These are phyloP conservation scores for Elsinoe necatrix DNA, from an alignment of 2,329 filamentous ascomycete species.

Conservation along the genomic window DNA sequence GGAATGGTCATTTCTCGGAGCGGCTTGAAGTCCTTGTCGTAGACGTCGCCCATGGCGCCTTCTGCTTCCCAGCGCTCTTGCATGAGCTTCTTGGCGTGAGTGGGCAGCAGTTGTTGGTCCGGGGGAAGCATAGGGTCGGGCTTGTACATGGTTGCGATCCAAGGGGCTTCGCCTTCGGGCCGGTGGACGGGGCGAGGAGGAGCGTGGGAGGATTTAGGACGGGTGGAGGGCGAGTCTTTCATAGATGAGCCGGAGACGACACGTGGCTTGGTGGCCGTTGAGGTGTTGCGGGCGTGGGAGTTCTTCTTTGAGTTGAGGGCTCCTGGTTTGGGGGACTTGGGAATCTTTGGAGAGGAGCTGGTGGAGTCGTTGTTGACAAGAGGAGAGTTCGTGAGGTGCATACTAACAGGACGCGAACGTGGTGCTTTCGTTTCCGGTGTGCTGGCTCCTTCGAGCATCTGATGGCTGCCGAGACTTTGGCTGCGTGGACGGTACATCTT, in stretches of 20 bases:
- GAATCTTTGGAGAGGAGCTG: constrained; percentile 30
- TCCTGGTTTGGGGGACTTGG: constrained; percentile 33
- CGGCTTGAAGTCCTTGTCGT: constrained; percentile 80
- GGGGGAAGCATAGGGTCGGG: constrained; percentile 89
- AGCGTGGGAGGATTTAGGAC: background rate
- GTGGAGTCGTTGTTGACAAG: constrained; percentile 3
- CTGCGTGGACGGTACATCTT: constrained; percentile 59
- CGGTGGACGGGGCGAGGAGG: constrained; percentile 40
- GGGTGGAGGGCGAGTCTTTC: constrained; percentile 3
- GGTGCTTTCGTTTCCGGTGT: constrained; percentile 24
- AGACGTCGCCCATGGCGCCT: constrained; percentile 74
- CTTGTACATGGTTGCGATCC: constrained; percentile 91
- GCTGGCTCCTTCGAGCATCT: constrained; percentile 43
- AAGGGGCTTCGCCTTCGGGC: constrained; percentile 90
- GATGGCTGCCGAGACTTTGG: constrained; percentile 51
- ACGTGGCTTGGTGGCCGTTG: constrained; percentile 5
- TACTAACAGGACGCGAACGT: constrained; percentile 9
- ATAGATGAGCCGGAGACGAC: background rate
- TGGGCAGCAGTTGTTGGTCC: constrained; percentile 91
- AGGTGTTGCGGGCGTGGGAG: background rate
- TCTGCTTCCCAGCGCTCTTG: constrained; percentile 95
- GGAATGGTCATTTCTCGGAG: constrained; percentile 55
- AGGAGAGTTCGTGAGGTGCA: constrained; percentile 12
- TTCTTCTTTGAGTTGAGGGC: constrained; percentile 17
- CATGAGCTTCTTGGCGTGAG: constrained; percentile 80